phyloP scores from a whole-genome alignment of 768 basidiomycete species.

The Saitozyma sp. region DNA sequence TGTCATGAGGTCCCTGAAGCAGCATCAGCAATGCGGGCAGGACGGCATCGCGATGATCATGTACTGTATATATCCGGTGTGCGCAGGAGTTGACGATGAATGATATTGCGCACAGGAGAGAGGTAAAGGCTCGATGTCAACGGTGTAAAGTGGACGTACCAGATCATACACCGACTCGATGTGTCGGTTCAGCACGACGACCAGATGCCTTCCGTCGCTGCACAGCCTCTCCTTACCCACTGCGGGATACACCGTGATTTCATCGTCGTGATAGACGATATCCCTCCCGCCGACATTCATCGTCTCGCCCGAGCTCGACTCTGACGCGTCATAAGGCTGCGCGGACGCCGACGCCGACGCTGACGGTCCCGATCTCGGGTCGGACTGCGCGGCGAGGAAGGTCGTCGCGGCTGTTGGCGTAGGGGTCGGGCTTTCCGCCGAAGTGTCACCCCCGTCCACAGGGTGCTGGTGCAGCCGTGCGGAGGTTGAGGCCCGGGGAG shows the following conservation, averaged over 20 bases:
- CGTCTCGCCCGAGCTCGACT: too few relatives aligned
- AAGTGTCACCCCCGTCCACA: too few relatives aligned
- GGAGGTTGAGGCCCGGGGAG: too few relatives aligned
- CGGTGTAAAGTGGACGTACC: slow-evolving; percentile 21
- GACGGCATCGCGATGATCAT: too few relatives aligned
- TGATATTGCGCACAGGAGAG: background rate
- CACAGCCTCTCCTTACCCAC: slow-evolving; percentile 35
- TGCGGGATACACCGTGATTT: slow-evolving; percentile 34
- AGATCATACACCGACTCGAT: slow-evolving; percentile 40
- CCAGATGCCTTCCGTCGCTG: slow-evolving; percentile 33
- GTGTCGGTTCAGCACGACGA: slow-evolving; percentile 39
- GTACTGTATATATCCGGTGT: background rate
- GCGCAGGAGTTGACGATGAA: background rate
- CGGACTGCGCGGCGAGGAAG: too few relatives aligned
- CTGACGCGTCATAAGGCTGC: too few relatives aligned
- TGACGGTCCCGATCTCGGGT: too few relatives aligned
- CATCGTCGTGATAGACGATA: slow-evolving; percentile 29
- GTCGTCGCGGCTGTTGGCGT: too few relatives aligned
- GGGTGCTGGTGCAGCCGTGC: too few relatives aligned
- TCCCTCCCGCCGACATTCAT: slow-evolving; percentile 17
- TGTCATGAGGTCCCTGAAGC: slow-evolving; percentile 35
- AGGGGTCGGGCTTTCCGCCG: too few relatives aligned
- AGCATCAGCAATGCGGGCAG: background rate
- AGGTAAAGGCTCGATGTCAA: background rate
- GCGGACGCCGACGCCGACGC: too few relatives aligned